These are phyloP conservation scores for Phytophthora agathidicida DNA, from an alignment of 352 stramenopile species.

Conservation along the genomic window DNA sequence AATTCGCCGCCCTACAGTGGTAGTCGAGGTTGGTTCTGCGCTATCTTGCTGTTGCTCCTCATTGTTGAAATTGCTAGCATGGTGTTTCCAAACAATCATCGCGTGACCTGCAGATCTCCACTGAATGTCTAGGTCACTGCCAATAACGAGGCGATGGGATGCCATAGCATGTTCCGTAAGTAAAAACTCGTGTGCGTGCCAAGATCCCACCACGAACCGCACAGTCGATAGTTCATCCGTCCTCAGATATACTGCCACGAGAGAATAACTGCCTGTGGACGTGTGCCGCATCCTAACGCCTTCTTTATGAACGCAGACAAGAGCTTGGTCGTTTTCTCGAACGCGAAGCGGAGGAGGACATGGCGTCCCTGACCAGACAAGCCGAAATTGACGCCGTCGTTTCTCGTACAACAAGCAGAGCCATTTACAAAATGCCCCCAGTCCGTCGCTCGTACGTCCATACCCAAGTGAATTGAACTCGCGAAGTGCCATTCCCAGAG, in stretches of 20 bases:
- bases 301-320: constrained; percentile 73
- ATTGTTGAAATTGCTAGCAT: background rate
- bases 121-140: constrained; percentile 34
- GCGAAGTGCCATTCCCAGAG: constrained; percentile 42
- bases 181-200: constrained; percentile 15
- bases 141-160: constrained; percentile 27
- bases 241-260: constrained; percentile 51
- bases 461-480: constrained; percentile 62
- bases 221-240: constrained; percentile 35
- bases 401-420: constrained; percentile 67
- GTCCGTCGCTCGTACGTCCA: constrained; percentile 43
- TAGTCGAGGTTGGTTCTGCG: background rate
- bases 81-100: constrained; percentile 45
- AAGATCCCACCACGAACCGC: constrained; percentile 43
- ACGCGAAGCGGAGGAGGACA: constrained; percentile 60
- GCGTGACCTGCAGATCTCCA: constrained; percentile 12
- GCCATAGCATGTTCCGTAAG: constrained; percentile 30
- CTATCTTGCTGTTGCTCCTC: background rate
- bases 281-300: constrained; percentile 36
- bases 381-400: constrained; percentile 48
- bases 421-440: constrained; percentile 62
- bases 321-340: constrained; percentile 50
- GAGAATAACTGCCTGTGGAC: constrained; percentile 4
- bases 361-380: constrained; percentile 62
- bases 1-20: constrained; percentile 18